phyloP scores from a whole-genome alignment of 2,329 filamentous ascomycete genomes.

The Colletotrichum chrysophilum region DNA sequence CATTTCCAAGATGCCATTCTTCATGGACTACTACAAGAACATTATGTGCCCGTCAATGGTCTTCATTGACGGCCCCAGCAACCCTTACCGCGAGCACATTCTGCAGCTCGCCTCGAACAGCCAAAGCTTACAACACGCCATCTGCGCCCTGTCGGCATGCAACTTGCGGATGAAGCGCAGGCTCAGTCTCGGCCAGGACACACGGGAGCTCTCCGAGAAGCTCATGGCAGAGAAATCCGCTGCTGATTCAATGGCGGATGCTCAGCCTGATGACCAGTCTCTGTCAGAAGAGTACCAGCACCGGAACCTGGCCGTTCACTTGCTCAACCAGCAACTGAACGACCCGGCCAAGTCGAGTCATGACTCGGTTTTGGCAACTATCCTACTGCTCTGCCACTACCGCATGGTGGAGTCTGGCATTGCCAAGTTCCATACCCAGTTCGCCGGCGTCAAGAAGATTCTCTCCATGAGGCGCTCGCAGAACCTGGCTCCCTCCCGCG shows the following conservation, averaged over 20 bases:
- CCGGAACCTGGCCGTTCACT: slow-evolving; percentile 76
- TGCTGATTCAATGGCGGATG: slow-evolving; percentile 49
- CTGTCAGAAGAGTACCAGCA: slow-evolving; percentile 85
- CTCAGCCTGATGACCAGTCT: slow-evolving; percentile 65
- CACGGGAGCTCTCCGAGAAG: slow-evolving; percentile 55
- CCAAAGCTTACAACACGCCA: slow-evolving; percentile 87
- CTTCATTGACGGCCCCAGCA: slow-evolving; percentile 83
- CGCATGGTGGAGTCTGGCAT: slow-evolving; percentile 93
- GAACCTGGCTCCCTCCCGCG: slow-evolving; percentile 60
- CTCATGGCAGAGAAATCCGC: slow-evolving; percentile 50
- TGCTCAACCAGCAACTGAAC: slow-evolving; percentile 84
- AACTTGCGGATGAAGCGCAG: slow-evolving; percentile 86
- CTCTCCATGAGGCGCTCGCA: slow-evolving; percentile 73
- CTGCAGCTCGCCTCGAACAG: slow-evolving; percentile 78
- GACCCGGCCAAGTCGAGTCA: slow-evolving; percentile 77
- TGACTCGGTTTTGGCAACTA: slow-evolving; percentile 86
- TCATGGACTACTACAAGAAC: slow-evolving; percentile 93
- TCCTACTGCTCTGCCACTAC: slow-evolving; percentile 88
- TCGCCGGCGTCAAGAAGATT: slow-evolving; percentile 91
- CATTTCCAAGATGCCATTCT: slow-evolving; percentile 81
- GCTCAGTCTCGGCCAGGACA: slow-evolving; percentile 65
- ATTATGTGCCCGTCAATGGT: slow-evolving; percentile 92
- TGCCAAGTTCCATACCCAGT: slow-evolving; percentile 91
- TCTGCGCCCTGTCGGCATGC: slow-evolving; percentile 87
- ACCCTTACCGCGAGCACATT: slow-evolving; percentile 86